These are phyloP conservation scores for Nakazawaea wyomingensis DNA, from an alignment of 805 yeast species.

Conservation along the genomic window DNA sequence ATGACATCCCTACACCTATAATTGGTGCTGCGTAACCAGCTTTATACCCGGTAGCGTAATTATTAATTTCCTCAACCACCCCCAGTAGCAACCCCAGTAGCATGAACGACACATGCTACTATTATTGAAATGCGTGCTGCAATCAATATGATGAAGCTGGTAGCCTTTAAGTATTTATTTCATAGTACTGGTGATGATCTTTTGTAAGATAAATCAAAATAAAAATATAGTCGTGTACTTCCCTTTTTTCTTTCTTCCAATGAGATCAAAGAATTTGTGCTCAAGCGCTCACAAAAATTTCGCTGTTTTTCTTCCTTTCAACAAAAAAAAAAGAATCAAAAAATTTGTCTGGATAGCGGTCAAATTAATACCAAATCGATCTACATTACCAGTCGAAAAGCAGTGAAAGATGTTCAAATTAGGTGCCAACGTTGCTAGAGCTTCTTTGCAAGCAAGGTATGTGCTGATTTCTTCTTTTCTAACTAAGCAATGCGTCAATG, in stretches of 20 bases:
- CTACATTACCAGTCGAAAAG: neutral
- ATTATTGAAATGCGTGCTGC: too few relatives aligned
- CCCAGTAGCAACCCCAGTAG: too few relatives aligned
- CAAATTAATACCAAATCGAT: neutral
- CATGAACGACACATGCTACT: too few relatives aligned
- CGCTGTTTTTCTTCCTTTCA: constrained; percentile 4
- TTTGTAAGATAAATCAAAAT: too few relatives aligned
- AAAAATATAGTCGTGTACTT: neutral
- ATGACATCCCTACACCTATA: too few relatives aligned
- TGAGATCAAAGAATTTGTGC: constrained; percentile 10
- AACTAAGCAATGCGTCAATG: neutral
- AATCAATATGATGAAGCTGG: too few relatives aligned
- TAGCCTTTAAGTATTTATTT: too few relatives aligned
- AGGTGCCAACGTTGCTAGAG: constrained; percentile 12
- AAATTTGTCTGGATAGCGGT: neutral
- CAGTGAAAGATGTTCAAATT: constrained; percentile 12
- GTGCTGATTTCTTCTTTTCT: neutral
- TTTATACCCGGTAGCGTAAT: too few relatives aligned
- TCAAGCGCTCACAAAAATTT: neutral
- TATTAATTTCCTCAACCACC: too few relatives aligned
- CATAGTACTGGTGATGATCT: too few relatives aligned
- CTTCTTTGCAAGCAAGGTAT: constrained; percentile 13
- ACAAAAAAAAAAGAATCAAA: constrained; percentile 1
- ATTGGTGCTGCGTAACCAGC: too few relatives aligned
- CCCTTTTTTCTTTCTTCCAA: constrained; percentile 1